Percentiles rank a stretch among this genome's conserved stretches.
Conservation (phyloP, 768 basidiomycete genomes). For the Lepiota brunneoincarnata region DNA sequence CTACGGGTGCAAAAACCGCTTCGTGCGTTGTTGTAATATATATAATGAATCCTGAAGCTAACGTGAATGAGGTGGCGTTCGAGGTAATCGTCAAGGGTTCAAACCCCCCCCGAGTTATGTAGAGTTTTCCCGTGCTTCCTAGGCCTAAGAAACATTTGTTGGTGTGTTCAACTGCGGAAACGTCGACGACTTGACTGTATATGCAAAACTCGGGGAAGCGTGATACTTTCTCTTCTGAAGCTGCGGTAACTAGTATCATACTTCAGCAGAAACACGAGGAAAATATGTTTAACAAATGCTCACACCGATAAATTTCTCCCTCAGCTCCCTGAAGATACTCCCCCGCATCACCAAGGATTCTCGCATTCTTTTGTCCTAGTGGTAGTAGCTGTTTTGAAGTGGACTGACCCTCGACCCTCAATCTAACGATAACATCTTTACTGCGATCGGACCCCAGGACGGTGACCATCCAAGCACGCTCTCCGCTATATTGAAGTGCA, state of each 20-base stretch:
- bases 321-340: constrained; percentile 36
- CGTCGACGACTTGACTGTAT: constrained; percentile 31
- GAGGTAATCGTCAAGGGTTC: constrained; percentile 36
- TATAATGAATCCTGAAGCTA: constrained; percentile 75
- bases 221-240: constrained; percentile 19
- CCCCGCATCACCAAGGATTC: constrained; percentile 37
- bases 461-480: constrained; percentile 23
- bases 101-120: constrained; percentile 36
- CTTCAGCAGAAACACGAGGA: not conserved
- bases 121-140: constrained; percentile 62
- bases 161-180: constrained; percentile 16
- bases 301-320: constrained; percentile 51
- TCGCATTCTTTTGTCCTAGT: constrained; percentile 42
- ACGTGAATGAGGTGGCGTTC: constrained; percentile 69
- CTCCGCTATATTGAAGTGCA: constrained; percentile 11
- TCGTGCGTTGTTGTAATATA: constrained; percentile 85
- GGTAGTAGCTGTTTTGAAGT: constrained; percentile 16
- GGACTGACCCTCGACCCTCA: constrained; percentile 18
- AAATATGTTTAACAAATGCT: constrained; percentile 11
- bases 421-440: constrained; percentile 32
- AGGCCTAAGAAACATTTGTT: constrained; percentile 57
- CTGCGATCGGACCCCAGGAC: constrained; percentile 37
- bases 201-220: constrained; percentile 63
- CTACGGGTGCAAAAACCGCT: constrained; percentile 67
- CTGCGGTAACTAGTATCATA: constrained; percentile 13